A percentile compares a stretch with the other conserved stretches of the same genome.
phyloP scores from a whole-genome alignment of 352 stramenopile species.

The Globisporangium abappressorium region DNA sequence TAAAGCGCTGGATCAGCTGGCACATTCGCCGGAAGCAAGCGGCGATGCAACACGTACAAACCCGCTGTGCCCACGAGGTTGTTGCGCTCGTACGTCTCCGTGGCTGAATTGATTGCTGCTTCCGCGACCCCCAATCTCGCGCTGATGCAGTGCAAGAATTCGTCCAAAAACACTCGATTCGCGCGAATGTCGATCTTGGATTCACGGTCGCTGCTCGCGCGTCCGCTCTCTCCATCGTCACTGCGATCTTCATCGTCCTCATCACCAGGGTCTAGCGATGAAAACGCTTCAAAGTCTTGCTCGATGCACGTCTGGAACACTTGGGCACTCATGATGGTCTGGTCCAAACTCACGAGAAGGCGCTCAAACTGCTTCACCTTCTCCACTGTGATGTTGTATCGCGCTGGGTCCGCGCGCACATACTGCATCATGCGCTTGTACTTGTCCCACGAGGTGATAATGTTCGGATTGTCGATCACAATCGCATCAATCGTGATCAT shows the following conservation, averaged over 20 bases:
- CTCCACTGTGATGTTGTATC: constrained; percentile 82
- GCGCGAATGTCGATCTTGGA: constrained; percentile 79
- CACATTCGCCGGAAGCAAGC: constrained; percentile 79
- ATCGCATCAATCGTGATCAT: constrained; percentile 90
- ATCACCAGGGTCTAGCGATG: constrained; percentile 49
- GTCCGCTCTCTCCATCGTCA: constrained; percentile 49
- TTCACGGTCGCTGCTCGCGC: constrained; percentile 59
- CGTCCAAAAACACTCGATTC: constrained; percentile 84
- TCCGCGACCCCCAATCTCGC: constrained; percentile 59
- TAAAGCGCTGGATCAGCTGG: constrained; percentile 87
- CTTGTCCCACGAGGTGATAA: constrained; percentile 84
- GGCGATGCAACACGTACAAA: constrained; percentile 88
- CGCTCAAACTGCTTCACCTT: constrained; percentile 85
- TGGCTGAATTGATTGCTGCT: constrained; percentile 72
- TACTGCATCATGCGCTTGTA: constrained; percentile 93
- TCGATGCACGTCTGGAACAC: constrained; percentile 88
- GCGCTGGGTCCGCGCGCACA: constrained; percentile 71
- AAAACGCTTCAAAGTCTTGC: constrained; percentile 87
- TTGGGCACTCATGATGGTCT: constrained; percentile 86
- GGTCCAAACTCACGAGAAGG: constrained; percentile 83
- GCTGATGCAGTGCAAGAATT: constrained; percentile 85
- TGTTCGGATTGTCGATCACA: constrained; percentile 85
- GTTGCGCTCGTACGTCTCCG: constrained; percentile 87
- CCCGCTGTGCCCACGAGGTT: constrained; percentile 86
- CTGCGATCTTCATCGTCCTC: constrained; percentile 60